A percentile compares a stretch with the other conserved stretches of the same genome.
phyloP scores from a whole-genome alignment of 306 rosid genomes.

The Dryas alaskensis region DNA sequence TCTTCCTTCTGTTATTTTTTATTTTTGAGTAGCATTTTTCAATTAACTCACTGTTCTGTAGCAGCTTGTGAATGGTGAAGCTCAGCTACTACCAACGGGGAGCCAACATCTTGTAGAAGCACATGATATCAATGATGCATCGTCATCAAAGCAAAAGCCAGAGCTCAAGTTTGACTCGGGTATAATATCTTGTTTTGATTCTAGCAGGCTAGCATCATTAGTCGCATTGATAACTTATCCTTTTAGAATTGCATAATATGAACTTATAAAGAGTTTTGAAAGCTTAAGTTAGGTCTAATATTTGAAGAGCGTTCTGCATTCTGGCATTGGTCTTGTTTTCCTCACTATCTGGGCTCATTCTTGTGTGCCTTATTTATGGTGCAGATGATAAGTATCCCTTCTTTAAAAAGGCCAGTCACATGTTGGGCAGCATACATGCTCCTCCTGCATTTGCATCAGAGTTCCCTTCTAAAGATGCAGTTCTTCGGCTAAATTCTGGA shows the following conservation, averaged over 20 bases:
- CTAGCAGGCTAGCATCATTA: background rate
- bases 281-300: constrained; percentile 10
- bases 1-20: background rate
- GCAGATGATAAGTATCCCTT: constrained; percentile 52
- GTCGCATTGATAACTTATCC: background rate
- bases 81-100: constrained; percentile 25
- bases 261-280: constrained; percentile 1
- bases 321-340: background rate
- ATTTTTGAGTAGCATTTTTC: constrained; percentile 11
- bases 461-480: constrained; percentile 60
- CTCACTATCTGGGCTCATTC: background rate
- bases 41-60: constrained; percentile 15
- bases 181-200: constrained; percentile 24
- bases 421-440: constrained; percentile 71
- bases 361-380: constrained; percentile 3
- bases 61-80: constrained; percentile 52
- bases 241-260: background rate
- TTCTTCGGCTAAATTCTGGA: constrained; percentile 41
- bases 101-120: constrained; percentile 36
- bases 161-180: constrained; percentile 46
- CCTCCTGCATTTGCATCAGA: constrained; percentile 82
- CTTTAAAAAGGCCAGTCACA: constrained; percentile 46
- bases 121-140: constrained; percentile 36
- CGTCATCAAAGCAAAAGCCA: constrained; percentile 39
- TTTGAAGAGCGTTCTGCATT: background rate